Evolutionary conservation across 139 green algal species (phyloP), one percentile per base, ranked within the genome.

Genomic region (Chlorella sp.): DNA sequence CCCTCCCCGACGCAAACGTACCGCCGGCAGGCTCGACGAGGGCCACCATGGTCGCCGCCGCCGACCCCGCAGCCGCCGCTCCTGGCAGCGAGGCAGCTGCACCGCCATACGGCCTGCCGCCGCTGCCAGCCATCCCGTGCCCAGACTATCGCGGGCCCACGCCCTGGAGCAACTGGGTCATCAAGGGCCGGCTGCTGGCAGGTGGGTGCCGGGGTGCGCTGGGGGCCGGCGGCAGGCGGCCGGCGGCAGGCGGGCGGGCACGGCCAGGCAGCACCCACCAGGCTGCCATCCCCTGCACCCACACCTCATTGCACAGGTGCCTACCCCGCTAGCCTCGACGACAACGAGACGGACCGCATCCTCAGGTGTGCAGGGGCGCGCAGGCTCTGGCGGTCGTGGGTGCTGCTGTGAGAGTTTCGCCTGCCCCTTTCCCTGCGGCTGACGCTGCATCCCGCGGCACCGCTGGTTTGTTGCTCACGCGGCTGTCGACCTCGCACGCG

Each of bases 281-380:
- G 0, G 36, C 36, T 21, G 20, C 36, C 36, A 20, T 0, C 1
- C 55, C 20, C 36, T 20, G 36, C 69, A 15, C 69, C 36, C 18
- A 1, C 36, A 28, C 69, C 34, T 18, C 25, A 7, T 6, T 36
- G 2, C 23, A 28, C 82, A 82, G 82, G 82, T 56, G 82, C 82
- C 1, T 96, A 94, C 76, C 93, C 93, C n/a, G 92, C 93, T 18
- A 92, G 83, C 57, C 56, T 94, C 25, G 88, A 95, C 51, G 93
- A 97, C 34, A 74, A 30, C 0, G 94, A 97, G 64, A 97, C 94
- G 15, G 90, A 95, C 21, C 80, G 83, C 21, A 94, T 97, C 26
- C 85, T 97, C 0, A 93, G 84, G 51, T 60, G 13, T 21, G 51
- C 12, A 60, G 51, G 11, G 51, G 51, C 11, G 9, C 12, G 51